phyloP scores from a whole-genome alignment of 768 basidiomycete species.

The Pulveroboletus frians region DNA sequence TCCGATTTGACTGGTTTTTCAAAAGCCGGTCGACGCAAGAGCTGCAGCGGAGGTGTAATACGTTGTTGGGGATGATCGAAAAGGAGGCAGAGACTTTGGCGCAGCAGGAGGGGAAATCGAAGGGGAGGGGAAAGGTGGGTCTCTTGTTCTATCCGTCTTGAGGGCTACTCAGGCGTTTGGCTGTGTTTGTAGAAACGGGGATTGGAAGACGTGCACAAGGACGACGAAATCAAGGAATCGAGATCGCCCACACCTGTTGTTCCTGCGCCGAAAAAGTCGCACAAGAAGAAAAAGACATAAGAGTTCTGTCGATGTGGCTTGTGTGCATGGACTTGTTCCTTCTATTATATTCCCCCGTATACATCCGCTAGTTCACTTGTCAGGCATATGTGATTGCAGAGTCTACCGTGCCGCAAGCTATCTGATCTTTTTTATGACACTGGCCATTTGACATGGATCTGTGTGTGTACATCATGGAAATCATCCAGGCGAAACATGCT shows the following conservation, averaged over 20 bases:
- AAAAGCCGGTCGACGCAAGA: conserved; percentile 90
- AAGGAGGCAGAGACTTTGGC: conserved; percentile 74
- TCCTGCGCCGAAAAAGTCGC: conserved; percentile 50
- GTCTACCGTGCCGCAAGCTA: too few species aligned
- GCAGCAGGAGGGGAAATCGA: conserved; percentile 63
- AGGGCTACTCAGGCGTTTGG: not conserved
- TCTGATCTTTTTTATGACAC: too few species aligned
- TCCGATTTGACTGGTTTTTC: conserved; percentile 98
- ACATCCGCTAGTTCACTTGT: too few species aligned
- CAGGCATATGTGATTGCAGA: too few species aligned
- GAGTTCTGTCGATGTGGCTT: not conserved
- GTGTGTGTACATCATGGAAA: too few species aligned
- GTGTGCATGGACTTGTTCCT: too few species aligned
- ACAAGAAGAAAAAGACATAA: conserved; percentile 69
- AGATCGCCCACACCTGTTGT: conserved; percentile 57
- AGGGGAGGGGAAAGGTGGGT: conserved; percentile 64
- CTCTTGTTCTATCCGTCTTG: not conserved
- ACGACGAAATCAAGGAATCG: conserved; percentile 45
- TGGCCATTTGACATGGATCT: too few species aligned
- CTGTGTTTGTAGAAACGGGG: conserved; percentile 53
- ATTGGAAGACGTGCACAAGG: conserved; percentile 59
- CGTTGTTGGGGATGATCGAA: conserved; percentile 83
- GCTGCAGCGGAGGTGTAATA: conserved; percentile 81
- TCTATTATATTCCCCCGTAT: too few species aligned
- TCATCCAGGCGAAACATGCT: too few species aligned